These are phyloP conservation scores for Clonostachys byssicola DNA, from an alignment of 2,329 filamentous ascomycete genomes.

Conservation along the genomic window DNA sequence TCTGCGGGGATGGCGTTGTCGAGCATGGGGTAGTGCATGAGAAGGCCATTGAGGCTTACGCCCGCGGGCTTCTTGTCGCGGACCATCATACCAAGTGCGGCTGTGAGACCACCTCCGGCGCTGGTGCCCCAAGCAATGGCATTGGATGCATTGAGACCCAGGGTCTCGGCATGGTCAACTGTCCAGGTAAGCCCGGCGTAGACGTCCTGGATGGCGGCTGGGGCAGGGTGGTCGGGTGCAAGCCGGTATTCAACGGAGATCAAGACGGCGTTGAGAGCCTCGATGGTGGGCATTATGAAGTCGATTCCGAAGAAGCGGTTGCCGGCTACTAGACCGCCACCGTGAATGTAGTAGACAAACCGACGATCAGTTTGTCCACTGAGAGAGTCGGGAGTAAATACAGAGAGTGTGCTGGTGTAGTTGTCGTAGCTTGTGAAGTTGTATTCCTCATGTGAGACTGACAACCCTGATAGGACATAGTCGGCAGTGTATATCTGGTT, in stretches of 20 bases:
- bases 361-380: no score
- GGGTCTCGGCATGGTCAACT: slow-evolving; percentile 22
- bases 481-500: no score
- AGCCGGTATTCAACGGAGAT: slow-evolving; percentile 16
- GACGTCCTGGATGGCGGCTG: slow-evolving; percentile 12
- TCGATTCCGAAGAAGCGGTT: slow-evolving; percentile 11
- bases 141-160: slow-evolving; percentile 29
- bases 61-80: slow-evolving; percentile 13
- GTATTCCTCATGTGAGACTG: no score
- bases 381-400: no score
- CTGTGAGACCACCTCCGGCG: slow-evolving; percentile 35
- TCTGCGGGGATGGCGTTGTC: no score
- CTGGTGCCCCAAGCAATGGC: slow-evolving; percentile 35
- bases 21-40: no score
- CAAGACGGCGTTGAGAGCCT: slow-evolving; percentile 8
- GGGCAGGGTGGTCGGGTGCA: slow-evolving; percentile 12
- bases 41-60: no score
- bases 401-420: no score
- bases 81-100: slow-evolving; percentile 27
- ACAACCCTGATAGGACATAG: no score
- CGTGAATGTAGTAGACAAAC: slow-evolving; percentile 11
- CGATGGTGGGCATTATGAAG: slow-evolving; percentile 7
- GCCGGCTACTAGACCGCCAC: slow-evolving; percentile 11
- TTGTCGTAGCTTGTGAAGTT: no score
- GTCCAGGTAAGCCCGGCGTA: slow-evolving; percentile 26